Evolutionary conservation across 169 alveolate species (phyloP).

Genomic region (Theileria annulata): DNA sequence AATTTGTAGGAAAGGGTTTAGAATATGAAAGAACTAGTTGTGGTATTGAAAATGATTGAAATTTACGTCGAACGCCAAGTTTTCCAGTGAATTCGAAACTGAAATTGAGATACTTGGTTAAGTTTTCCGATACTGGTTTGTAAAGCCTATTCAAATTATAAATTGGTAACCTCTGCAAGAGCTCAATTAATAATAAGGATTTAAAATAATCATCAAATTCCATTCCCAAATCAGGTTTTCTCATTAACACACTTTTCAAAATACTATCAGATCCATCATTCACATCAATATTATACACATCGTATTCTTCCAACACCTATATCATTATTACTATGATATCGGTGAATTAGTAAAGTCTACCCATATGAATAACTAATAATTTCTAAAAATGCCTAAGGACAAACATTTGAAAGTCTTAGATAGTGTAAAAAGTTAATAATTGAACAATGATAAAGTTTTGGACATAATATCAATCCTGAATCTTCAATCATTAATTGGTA

Average conservation of each 20-base stretch:
- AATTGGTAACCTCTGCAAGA: constrained; percentile 61
- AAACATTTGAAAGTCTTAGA: constrained; percentile 24
- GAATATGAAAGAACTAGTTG: constrained; percentile 45
- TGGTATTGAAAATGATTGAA: constrained; percentile 66
- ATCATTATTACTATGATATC: background rate
- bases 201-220: constrained; percentile 31
- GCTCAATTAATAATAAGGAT: constrained; percentile 65
- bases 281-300: background rate
- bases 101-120: constrained; percentile 60
- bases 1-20: background rate
- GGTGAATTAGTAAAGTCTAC: too few relatives aligned
- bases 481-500: constrained; percentile 53
- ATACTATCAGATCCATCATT: background rate
- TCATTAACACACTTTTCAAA: background rate
- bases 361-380: too few relatives aligned
- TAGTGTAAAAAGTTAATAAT: constrained; percentile 15
- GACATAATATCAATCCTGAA: constrained; percentile 29
- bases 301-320: constrained; percentile 1
- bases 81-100: constrained; percentile 71
- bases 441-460: constrained; percentile 26
- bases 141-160: constrained; percentile 64
- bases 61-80: constrained; percentile 74
- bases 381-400: too few relatives aligned
- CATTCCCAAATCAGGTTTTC: background rate
- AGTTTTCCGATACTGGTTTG: constrained; percentile 27